Conservation (phyloP, 352 stramenopile species). For the Phytophthora hibernalis region DNA sequence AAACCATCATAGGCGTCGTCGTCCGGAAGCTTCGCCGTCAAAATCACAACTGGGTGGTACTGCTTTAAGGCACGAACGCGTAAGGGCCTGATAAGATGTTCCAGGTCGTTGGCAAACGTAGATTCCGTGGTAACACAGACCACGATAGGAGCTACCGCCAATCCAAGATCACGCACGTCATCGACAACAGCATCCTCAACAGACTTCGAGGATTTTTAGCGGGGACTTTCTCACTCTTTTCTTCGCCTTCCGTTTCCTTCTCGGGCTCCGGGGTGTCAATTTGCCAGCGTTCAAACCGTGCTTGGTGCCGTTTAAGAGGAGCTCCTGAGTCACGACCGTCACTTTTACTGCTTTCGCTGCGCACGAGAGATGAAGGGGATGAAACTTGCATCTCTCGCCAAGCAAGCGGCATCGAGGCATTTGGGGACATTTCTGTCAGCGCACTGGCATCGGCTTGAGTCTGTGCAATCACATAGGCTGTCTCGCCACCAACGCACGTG, state of each 20-base stretch:
- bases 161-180: conserved; percentile 56
- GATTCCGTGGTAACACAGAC: conserved; percentile 68
- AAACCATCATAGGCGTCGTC: conserved; percentile 73
- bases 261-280: conserved; percentile 39
- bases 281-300: conserved; percentile 40
- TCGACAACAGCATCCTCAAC: conserved; percentile 59
- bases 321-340: conserved; percentile 15
- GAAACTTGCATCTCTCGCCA: conserved; percentile 44
- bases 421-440: conserved; percentile 38
- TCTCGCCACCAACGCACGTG: conserved; percentile 69
- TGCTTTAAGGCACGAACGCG: conserved; percentile 71
- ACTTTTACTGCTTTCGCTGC: conserved; percentile 32
- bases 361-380: conserved; percentile 37
- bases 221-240: conserved; percentile 16
- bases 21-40: conserved; percentile 61
- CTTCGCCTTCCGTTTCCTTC: conserved; percentile 28
- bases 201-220: conserved; percentile 21
- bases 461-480: conserved; percentile 78
- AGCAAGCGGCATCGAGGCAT: conserved; percentile 37
- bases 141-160: conserved; percentile 69
- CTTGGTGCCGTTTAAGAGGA: conserved; percentile 36
- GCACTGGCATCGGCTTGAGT: conserved; percentile 48
- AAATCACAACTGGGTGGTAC: conserved; percentile 78
- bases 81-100: conserved; percentile 81
- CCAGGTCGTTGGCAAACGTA: conserved; percentile 74